phyloP scores from a whole-genome alignment of 192 early-diverging fungal species.

The Gaertneriomyces sp. region DNA sequence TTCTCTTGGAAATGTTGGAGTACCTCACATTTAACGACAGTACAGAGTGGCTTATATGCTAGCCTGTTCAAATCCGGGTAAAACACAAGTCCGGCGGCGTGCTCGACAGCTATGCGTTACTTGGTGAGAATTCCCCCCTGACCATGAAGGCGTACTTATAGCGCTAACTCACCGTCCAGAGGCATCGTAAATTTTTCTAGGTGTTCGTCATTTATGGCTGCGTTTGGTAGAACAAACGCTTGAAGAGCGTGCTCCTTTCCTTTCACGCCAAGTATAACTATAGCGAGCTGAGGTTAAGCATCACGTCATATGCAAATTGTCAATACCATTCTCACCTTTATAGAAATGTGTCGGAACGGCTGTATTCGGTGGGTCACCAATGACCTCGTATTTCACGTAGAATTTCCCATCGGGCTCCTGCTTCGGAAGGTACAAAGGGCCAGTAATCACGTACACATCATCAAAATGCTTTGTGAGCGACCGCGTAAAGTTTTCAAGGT shows the following conservation, averaged over 20 bases:
- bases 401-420: slow-evolving; percentile 51
- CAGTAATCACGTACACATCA: slow-evolving; percentile 84
- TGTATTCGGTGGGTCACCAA: slow-evolving; percentile 80
- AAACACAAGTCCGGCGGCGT: slow-evolving; percentile 42
- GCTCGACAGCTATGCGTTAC: slow-evolving; percentile 36
- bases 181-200: slow-evolving; percentile 69
- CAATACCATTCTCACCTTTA: slow-evolving; percentile 49
- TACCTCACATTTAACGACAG: slow-evolving; percentile 10
- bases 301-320: background rate
- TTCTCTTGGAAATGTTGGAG: background rate
- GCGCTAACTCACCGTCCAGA: slow-evolving; percentile 57
- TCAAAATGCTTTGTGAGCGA: slow-evolving; percentile 65
- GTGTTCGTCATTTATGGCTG: slow-evolving; percentile 60
- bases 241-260: slow-evolving; percentile 47
- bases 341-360: slow-evolving; percentile 93
- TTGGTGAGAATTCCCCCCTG: background rate
- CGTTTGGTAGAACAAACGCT: slow-evolving; percentile 85
- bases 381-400: slow-evolving; percentile 82
- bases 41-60: slow-evolving; percentile 23
- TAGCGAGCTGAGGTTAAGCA: background rate
- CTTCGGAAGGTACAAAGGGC: slow-evolving; percentile 82
- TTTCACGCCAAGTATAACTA: slow-evolving; percentile 67
- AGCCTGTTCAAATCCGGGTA: slow-evolving; percentile 28
- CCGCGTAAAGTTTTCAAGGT: slow-evolving; percentile 79
- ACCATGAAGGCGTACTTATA: too few relatives aligned